Conservation (phyloP, 2,329 filamentous ascomycete genomes). For the Tolypocladium ovalisporum region DNA sequence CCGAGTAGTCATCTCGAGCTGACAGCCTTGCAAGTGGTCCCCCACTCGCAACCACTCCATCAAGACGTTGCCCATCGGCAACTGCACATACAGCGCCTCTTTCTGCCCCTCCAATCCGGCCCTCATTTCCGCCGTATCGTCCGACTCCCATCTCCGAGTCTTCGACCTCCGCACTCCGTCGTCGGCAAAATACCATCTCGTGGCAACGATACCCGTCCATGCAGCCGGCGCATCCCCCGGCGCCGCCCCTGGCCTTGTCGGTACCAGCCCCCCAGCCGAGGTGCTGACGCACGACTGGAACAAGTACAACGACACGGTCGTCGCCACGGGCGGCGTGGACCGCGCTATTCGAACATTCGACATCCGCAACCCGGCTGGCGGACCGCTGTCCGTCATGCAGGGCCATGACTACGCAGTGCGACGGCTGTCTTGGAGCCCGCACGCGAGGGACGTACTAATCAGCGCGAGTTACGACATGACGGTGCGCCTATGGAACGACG, state of each 20-base stretch:
- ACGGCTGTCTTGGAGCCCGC: constrained; percentile 82
- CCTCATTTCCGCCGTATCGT: constrained; percentile 76
- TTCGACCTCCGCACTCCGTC: constrained; percentile 86
- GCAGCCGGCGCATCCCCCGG: constrained; percentile 42
- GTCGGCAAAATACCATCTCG: constrained; percentile 79
- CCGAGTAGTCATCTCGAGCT: not conserved
- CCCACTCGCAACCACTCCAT: constrained; percentile 66
- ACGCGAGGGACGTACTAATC: constrained; percentile 77
- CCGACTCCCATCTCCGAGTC: constrained; percentile 78
- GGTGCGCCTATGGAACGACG: constrained; percentile 86
- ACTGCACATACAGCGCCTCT: constrained; percentile 85
- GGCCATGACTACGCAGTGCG: constrained; percentile 90
- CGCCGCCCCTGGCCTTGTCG: constrained; percentile 16
- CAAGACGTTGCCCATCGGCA: constrained; percentile 79
- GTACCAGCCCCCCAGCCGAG: constrained; percentile 57
- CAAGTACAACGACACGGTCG: constrained; percentile 78
- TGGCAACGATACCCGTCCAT: constrained; percentile 74
- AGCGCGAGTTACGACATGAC: constrained; percentile 98
- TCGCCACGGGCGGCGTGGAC: constrained; percentile 87
- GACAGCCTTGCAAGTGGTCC: constrained; percentile 52
- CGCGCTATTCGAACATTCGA: constrained; percentile 82
- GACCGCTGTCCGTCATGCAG: constrained; percentile 61
- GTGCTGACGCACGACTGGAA: constrained; percentile 97
- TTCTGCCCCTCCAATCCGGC: constrained; percentile 84
- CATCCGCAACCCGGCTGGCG: constrained; percentile 62